Base-by-base conservation (phyloP, 2,329 filamentous ascomycete genomes). In the Rutstroemia sp. region DNA sequence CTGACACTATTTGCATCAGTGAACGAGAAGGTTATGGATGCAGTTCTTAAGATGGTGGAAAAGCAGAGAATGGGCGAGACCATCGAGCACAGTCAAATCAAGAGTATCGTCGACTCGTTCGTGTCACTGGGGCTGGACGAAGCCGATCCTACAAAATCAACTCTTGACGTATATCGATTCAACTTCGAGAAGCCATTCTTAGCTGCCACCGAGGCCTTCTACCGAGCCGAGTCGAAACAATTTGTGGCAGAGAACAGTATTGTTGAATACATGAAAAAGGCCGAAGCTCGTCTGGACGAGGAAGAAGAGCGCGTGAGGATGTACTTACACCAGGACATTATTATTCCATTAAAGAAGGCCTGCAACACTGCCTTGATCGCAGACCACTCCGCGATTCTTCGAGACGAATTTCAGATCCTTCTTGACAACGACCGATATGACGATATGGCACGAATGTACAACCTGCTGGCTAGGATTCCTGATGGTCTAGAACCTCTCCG, bases 241-340 rank as follows among this genome's bases (percentile, higher is more conserved):
- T 99, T 99, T 69, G 84, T 99, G 36, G 89, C 91, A 10, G 92
- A 97, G 72, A 99, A 99, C 71, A 95, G 88, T 61, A 91, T 99
- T 4, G 92, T 99, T 36, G 94, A 99, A 69, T 99, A 97, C 74
- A 97, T 99, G 94, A 97, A 97, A 78, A 99, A 99, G 80, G 95
- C 94, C 0, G 92, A 97, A 73, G 75, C 83, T 44, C 86, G 94
- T 34, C 75, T 99, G 59, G 83, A 89, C 7, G 94, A 99, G 72
- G 94, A 99, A 72, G 94, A 95, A 74, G 89, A 92, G 69, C 89
- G 94, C 25, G 94, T 99, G 9, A 84, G 84, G 62, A 83, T 97
- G 68, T 99, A 95, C 68, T 79, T 99, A 47, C 90, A 97, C 67
- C 83, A 84, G 38, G 94, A 99, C 72, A 96, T 97, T 57, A 88